phyloP scores from a whole-genome alignment of 2,329 filamentous ascomycete genomes.

The Colletotrichum chrysophilum region DNA sequence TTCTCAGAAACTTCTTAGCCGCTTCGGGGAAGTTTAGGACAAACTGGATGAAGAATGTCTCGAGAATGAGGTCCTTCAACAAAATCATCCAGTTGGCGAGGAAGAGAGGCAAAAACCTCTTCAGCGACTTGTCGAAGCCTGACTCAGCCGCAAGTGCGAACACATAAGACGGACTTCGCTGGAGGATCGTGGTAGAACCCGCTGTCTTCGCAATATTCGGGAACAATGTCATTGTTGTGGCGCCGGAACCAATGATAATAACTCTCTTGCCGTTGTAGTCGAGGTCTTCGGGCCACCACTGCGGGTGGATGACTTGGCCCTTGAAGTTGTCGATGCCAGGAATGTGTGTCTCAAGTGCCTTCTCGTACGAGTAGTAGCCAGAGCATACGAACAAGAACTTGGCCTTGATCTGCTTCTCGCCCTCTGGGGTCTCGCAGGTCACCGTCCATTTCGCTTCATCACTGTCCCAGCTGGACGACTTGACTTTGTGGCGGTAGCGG shows the following conservation, averaged over 20 bases:
- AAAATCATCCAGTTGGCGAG: slow-evolving; percentile 53
- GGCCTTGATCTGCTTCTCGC: slow-evolving; percentile 42
- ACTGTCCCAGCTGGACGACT: slow-evolving; percentile 57
- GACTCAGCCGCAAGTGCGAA: slow-evolving; percentile 54
- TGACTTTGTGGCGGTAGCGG: slow-evolving; percentile 53
- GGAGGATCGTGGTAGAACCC: slow-evolving; percentile 75
- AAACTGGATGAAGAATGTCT: slow-evolving; percentile 52
- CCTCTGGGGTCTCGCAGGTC: slow-evolving; percentile 39
- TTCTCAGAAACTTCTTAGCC: slow-evolving; percentile 52
- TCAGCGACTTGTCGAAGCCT: slow-evolving; percentile 39
- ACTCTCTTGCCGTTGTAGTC: slow-evolving; percentile 72
- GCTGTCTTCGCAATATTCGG: slow-evolving; percentile 72
- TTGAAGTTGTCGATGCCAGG: slow-evolving; percentile 72
- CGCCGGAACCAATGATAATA: slow-evolving; percentile 77
- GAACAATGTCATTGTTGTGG: slow-evolving; percentile 79
- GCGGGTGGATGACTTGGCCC: slow-evolving; percentile 69
- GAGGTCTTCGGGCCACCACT: slow-evolving; percentile 77
- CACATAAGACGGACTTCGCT: slow-evolving; percentile 78
- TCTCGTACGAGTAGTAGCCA: slow-evolving; percentile 76
- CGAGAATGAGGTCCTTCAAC: slow-evolving; percentile 51
- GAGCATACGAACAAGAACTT: slow-evolving; percentile 63
- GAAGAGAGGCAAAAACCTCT: slow-evolving; percentile 49
- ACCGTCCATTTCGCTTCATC: slow-evolving; percentile 62
- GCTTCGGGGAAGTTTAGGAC: slow-evolving; percentile 57
- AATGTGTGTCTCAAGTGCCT: slow-evolving; percentile 64